Evolutionary conservation across 306 rosid species (phyloP).

Genomic region (Trichosanthes truncata): DNA sequence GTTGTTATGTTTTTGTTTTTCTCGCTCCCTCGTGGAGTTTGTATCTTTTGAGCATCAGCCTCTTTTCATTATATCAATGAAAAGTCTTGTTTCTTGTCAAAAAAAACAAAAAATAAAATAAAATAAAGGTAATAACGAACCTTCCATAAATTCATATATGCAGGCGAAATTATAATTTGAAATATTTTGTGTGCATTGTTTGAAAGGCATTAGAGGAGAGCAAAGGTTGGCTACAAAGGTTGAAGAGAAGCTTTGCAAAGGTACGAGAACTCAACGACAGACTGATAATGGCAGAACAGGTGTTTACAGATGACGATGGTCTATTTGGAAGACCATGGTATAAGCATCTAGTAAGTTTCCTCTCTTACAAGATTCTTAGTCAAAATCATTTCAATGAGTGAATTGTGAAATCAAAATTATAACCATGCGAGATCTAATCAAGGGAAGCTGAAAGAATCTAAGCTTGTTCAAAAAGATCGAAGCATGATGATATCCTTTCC

Average conservation of each 20-base stretch:
- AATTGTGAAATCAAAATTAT: not conserved
- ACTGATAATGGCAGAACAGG: conserved; percentile 64
- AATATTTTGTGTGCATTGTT: not conserved
- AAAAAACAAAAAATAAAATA: no score
- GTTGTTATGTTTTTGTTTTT: no score
- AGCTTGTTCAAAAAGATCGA: not conserved
- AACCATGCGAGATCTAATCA: not conserved
- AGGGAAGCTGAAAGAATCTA: not conserved
- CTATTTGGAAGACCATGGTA: conserved; percentile 54
- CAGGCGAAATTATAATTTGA: not conserved
- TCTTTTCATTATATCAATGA: no score
- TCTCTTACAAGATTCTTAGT: not conserved
- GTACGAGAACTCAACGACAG: conserved; percentile 64
- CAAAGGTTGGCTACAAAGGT: conserved; percentile 26
- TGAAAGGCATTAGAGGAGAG: conserved; percentile 38
- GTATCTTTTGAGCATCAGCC: no score
- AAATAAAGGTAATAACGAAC: conserved; percentile 33
- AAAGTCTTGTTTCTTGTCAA: no score
- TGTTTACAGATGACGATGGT: conserved; percentile 61
- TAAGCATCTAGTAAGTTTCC: conserved; percentile 58
- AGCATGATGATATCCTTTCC: conserved; percentile 48
- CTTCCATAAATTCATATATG: not conserved
- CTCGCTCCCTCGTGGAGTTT: no score
- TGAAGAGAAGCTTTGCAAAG: conserved; percentile 32
- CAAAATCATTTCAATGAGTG: not conserved